phyloP scores from a whole-genome alignment of 768 basidiomycete species.

The Jaapia argillacea region DNA sequence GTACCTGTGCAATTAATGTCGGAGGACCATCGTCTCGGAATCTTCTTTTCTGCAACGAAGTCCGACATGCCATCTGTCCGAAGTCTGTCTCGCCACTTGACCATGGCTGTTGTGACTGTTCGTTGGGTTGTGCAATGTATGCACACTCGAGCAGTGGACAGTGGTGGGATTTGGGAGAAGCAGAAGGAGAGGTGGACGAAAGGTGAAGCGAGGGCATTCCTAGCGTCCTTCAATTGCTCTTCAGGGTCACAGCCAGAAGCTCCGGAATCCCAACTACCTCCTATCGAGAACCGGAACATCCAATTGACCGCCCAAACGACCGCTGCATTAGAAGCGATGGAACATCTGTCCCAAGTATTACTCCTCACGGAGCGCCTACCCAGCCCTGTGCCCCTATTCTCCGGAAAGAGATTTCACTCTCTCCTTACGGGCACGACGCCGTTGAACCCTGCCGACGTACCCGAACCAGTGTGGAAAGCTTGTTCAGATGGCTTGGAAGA shows the following conservation, averaged over 20 bases:
- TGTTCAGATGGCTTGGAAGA: constrained; percentile 34
- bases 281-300: constrained; percentile 47
- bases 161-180: constrained; percentile 38
- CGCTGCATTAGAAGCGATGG: constrained; percentile 48
- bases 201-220: constrained; percentile 48
- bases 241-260: constrained; percentile 7
- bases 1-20: constrained; percentile 39
- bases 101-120: constrained; percentile 44
- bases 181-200: constrained; percentile 63
- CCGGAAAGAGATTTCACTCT: constrained; percentile 50
- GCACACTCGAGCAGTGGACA: constrained; percentile 40
- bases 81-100: constrained; percentile 32
- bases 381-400: constrained; percentile 37
- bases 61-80: constrained; percentile 43
- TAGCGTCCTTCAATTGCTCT: constrained; percentile 34
- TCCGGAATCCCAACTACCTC: constrained; percentile 15
- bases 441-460: constrained; percentile 3
- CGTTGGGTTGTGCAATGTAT: constrained; percentile 52
- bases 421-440: constrained; percentile 27
- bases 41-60: constrained; percentile 45
- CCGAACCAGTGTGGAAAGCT: constrained; percentile 33
- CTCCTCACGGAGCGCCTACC: constrained; percentile 41
- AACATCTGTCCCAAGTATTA: constrained; percentile 51
- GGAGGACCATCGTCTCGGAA: constrained; percentile 33
- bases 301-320: constrained; percentile 61